Evolutionary conservation across 805 yeast species (phyloP).

Genomic region (Myxozyma udenii): DNA sequence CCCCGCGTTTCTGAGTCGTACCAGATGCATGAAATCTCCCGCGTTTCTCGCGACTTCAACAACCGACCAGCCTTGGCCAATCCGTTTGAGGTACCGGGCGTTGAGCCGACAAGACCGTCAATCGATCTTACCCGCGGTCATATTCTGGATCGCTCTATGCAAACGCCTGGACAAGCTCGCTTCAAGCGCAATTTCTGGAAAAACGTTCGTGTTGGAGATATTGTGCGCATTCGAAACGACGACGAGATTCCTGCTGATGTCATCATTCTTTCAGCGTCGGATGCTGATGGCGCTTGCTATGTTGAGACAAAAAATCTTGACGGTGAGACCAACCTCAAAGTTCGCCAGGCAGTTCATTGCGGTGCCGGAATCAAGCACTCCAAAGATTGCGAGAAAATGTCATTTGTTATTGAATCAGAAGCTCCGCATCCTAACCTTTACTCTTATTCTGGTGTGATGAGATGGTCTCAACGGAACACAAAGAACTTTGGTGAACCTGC

Average conservation of each 20-base stretch:
- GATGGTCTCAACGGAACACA: slow-evolving; percentile 45
- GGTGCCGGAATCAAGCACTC: slow-evolving; percentile 56
- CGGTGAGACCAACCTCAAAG: slow-evolving; percentile 74
- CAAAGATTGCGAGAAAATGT: slow-evolving; percentile 55
- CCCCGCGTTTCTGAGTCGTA: slow-evolving; percentile 17
- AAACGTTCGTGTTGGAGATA: slow-evolving; percentile 70
- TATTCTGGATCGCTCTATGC: slow-evolving; percentile 38
- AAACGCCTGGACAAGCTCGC: slow-evolving; percentile 39
- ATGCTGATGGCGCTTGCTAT: slow-evolving; percentile 63
- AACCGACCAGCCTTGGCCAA: slow-evolving; percentile 1
- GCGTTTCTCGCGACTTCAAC: slow-evolving; percentile 9
- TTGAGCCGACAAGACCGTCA: slow-evolving; percentile 15
- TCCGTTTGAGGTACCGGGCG: slow-evolving; percentile 4
- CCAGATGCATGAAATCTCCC: slow-evolving; percentile 25
- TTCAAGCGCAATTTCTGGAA: slow-evolving; percentile 64
- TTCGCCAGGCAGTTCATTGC: slow-evolving; percentile 51
- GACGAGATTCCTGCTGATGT: slow-evolving; percentile 79
- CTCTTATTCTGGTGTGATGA: slow-evolving; percentile 62
- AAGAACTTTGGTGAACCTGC: slow-evolving; percentile 35
- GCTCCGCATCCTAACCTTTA: slow-evolving; percentile 67
- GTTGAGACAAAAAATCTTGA: slow-evolving; percentile 70
- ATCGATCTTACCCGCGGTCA: slow-evolving; percentile 24
- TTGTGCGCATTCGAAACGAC: slow-evolving; percentile 62
- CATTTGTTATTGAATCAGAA: slow-evolving; percentile 66
- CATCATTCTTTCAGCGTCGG: slow-evolving; percentile 63